Base-by-base conservation (phyloP, 371 early-diverging fungal species). In the Mortierella sp. region DNA sequence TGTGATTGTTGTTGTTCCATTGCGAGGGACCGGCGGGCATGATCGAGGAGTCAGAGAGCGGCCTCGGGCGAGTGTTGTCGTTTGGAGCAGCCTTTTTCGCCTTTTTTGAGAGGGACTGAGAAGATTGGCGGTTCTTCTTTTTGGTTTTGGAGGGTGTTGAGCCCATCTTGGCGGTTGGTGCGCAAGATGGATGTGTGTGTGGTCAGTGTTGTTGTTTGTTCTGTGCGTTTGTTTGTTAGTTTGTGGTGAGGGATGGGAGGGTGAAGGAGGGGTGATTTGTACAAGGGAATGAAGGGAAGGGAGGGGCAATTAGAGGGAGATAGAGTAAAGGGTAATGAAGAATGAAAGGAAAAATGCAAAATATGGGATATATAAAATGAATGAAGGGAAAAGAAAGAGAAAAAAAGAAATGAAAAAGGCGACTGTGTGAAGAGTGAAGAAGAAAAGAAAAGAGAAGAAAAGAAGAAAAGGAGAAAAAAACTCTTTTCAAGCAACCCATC, bases 141-240 rank as follows among this genome's bases (percentile, higher is more conserved):
- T 81, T 85, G 71, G 76, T 61, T 69, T 85, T 85, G 74, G 86
- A 85, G 57, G 69, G 50, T 14, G 79, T 75, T 46, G 86, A 81
- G 76, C 86, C 86, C 86, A 85, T 85, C 67, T 21, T 34, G 40
- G 50, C 43, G 4, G 43, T 40, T 40, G 43, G 43, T 40, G 43
- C 43, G 43, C 43, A 14, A 19, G 50, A 31, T 48, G 46, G 46
- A 24, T 34, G 13, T 43, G 71, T 54, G 34, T 34, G 59, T 55
- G 71, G 54, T 64, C 64, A 21, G 64, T 31, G 67, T 28, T 44
- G 37, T 3, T 53, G 5, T 31, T 59, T 59, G 57, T 57, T 59
- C 26, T 31, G 59, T 59, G 28, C 26, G 31, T 59, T 57, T 13
- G n/a, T 28, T 59, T 59, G 59, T 31, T n/a, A 31, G 16, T 59